A percentile compares a stretch with the other conserved stretches of the same genome.
Conservation (phyloP, 2,329 filamentous ascomycete species). For the Corinectria fuckeliana region DNA sequence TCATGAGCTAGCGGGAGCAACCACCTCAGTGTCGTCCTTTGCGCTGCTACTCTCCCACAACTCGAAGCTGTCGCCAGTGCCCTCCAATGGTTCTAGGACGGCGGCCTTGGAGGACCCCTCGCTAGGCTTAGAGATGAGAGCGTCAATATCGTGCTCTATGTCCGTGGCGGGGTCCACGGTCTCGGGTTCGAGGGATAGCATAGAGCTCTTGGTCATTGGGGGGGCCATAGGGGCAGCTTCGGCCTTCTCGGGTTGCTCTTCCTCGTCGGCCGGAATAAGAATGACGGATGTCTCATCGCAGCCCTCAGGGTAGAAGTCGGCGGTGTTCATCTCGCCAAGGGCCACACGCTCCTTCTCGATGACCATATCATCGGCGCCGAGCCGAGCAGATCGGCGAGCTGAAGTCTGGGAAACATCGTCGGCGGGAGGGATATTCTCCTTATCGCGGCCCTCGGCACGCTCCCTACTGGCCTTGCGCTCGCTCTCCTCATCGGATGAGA, state of each 20-base stretch:
- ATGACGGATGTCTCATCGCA: constrained; percentile 68
- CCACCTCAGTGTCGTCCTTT: constrained; percentile 60
- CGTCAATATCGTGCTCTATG: constrained; percentile 41
- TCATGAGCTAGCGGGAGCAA: constrained; percentile 32
- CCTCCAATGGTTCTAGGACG: constrained; percentile 62
- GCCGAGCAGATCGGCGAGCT: constrained; percentile 39
- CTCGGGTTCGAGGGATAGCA: constrained; percentile 28
- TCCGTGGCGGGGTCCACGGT: constrained; percentile 30
- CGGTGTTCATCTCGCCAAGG: constrained; percentile 69
- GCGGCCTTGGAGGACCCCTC: constrained; percentile 52
- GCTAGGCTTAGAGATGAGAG: constrained; percentile 46
- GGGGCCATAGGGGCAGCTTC: constrained; percentile 17
- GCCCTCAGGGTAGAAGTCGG: constrained; percentile 71
- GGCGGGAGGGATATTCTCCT: constrained; percentile 89
- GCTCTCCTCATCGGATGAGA: constrained; percentile 85
- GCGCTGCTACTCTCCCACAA: constrained; percentile 75
- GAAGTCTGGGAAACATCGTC: constrained; percentile 68
- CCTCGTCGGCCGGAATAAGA: constrained; percentile 67
- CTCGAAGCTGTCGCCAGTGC: constrained; percentile 66
- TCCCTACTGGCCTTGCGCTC: constrained; percentile 60
- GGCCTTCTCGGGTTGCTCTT: constrained; percentile 42
- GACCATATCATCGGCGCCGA: constrained; percentile 58
- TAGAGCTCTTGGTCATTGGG: constrained; percentile 22
- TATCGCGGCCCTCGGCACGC: constrained; percentile 71
- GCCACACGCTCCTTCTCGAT: constrained; percentile 70